These are phyloP conservation scores for Chenopodium formosanum DNA, from an alignment of 148 eudicot genomes.

Conservation along the genomic window DNA sequence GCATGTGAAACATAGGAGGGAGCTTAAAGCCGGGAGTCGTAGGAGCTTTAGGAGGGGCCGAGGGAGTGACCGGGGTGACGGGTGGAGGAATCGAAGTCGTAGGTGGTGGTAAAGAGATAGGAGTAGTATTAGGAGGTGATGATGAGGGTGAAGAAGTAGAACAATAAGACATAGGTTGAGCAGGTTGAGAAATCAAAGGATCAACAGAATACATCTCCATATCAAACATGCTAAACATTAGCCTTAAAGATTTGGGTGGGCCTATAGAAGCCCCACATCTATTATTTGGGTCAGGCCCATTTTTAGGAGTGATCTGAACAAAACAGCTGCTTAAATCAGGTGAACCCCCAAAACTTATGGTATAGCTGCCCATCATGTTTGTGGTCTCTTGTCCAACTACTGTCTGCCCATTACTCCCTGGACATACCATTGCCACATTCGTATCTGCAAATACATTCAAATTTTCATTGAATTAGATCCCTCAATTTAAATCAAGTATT, in stretches of 20 bases:
- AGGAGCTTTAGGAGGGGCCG: slow-evolving; percentile 32
- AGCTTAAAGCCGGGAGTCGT: slow-evolving; percentile 15
- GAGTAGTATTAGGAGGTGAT: background rate
- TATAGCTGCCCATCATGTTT: slow-evolving; percentile 61
- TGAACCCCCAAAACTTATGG: slow-evolving; percentile 61
- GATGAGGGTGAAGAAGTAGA: slow-evolving; percentile 32
- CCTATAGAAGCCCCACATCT: slow-evolving; percentile 56
- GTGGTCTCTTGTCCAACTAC: slow-evolving; percentile 54
- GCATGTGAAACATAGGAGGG: slow-evolving; percentile 43
- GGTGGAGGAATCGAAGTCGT: slow-evolving; percentile 8
- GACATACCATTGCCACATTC: slow-evolving; percentile 63
- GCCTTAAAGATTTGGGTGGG: slow-evolving; percentile 46
- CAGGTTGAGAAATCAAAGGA: slow-evolving; percentile 77
- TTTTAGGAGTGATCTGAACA: slow-evolving; percentile 36
- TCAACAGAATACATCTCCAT: slow-evolving; percentile 62
- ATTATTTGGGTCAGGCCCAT: slow-evolving; percentile 28
- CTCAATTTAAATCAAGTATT: too few species aligned
- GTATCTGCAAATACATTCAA: slow-evolving; percentile 38
- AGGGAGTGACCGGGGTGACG: slow-evolving; percentile 28
- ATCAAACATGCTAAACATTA: slow-evolving; percentile 66
- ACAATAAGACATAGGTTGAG: slow-evolving; percentile 67
- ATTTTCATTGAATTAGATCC: too few species aligned
- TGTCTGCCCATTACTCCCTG: slow-evolving; percentile 48
- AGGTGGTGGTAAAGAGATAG: slow-evolving; percentile 27
- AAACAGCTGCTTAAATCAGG: slow-evolving; percentile 62